Evolutionary conservation across 202 grass and related monocot species (phyloP), one percentile per base, ranked within the genome.

Genomic region (Schoenoplectus tabernaemontani): DNA sequence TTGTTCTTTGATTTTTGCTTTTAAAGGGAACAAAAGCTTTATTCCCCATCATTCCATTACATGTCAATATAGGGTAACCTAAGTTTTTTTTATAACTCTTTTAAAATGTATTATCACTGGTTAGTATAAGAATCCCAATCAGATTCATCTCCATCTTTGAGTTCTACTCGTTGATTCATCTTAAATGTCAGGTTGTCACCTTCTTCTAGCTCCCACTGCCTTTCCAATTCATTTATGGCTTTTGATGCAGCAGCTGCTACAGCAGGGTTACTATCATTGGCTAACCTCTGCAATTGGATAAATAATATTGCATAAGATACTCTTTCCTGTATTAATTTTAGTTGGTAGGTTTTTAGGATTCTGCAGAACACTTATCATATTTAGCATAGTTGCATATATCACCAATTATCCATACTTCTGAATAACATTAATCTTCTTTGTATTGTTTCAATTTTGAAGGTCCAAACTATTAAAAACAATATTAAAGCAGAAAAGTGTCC

Each of bases 181-280:
- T 92, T 86, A 87, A 97, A 97, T 77, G 80, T 90, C 59, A 97
- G 79, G 66, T 84, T 87, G 82, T 97, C 95, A 26, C 95, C 95
- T 88, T 97, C 94, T 87, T 97, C 95, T 22, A 97, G 82, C 64
- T 97, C 89, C 95, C 95, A 97, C 78, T 97, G 95, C 78, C 78
- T 87, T 78, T 84, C 94, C 44, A 97, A 79, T 77, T 97, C 95
- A 77, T 90, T 84, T n/a, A 97, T 97, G 57, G 95, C 89, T 82
- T 85, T 90, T 60, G 89, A 80, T 54, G 95, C 95, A 57, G 95
- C 90, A 2, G 17, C 81, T 68, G 95, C 87, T 63, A 97, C 86
- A 70, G 91, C 87, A 48, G 80, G 85, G 62, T 97, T 97, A 82
- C 86, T 90, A 82, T 97, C 95, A 79, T 94, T 87, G 13, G 95